These are phyloP conservation scores for Rhodotorula glutinis DNA, from an alignment of 1,284 basidiomycete species.

Conservation along the genomic window DNA sequence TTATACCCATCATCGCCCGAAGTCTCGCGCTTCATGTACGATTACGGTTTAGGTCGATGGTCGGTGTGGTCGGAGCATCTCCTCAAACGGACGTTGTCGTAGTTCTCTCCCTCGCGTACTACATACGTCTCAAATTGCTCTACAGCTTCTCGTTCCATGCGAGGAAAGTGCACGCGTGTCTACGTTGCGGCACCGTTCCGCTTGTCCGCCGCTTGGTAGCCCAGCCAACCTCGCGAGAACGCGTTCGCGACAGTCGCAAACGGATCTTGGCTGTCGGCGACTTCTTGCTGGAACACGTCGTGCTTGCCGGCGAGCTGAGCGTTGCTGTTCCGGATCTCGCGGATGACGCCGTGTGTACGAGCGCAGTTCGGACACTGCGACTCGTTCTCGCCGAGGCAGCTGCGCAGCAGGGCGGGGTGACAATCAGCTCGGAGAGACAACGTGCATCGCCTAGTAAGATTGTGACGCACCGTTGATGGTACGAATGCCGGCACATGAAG, in stretches of 20 bases:
- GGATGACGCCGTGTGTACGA: constrained; percentile 78
- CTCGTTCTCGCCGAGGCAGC: constrained; percentile 77
- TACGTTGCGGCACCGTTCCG: no score
- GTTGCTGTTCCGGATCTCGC: constrained; percentile 80
- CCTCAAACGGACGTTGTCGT: no score
- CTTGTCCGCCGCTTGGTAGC: no score
- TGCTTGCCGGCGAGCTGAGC: constrained; percentile 77
- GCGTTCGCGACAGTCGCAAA: constrained; percentile 76
- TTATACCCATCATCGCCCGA: no score
- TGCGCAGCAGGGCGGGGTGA: constrained; percentile 46
- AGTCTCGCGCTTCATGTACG: background rate
- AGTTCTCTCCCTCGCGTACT: no score
- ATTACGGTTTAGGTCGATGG: background rate
- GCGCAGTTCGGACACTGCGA: constrained; percentile 81
- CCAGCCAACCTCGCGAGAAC: constrained; percentile 55
- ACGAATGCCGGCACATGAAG: constrained; percentile 98
- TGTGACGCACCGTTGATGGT: constrained; percentile 75
- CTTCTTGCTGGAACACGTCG: constrained; percentile 80
- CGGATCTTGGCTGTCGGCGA: constrained; percentile 67
- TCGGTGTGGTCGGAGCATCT: background rate
- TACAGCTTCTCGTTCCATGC: no score
- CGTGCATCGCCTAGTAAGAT: no score
- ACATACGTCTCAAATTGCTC: no score
- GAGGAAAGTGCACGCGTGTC: no score
- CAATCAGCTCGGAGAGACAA: background rate